Percentiles rank a stretch among this genome's conserved stretches.
Evolutionary conservation across 495 filamentous ascomycete species (phyloP).

Genomic region (Lasiosphaeria ovina): DNA sequence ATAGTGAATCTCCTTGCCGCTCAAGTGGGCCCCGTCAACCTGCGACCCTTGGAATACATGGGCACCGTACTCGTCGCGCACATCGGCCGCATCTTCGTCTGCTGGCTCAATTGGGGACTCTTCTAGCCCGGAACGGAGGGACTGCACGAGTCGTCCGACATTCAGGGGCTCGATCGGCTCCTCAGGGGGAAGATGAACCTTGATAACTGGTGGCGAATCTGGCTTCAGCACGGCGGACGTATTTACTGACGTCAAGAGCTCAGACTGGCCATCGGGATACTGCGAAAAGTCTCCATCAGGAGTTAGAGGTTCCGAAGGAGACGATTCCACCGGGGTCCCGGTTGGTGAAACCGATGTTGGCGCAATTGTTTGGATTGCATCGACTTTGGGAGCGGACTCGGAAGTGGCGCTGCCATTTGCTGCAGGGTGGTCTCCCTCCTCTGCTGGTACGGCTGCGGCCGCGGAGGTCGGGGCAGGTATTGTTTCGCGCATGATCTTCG

Average conservation of each 20-base stretch:
- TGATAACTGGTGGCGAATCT: slow-evolving; percentile 19
- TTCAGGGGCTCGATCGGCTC: slow-evolving; percentile 5
- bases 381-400: neutral
- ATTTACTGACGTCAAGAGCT: slow-evolving; percentile 11
- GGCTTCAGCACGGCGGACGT: slow-evolving; percentile 1
- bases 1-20: neutral
- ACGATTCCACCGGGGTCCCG: neutral
- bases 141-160: neutral
- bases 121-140: neutral
- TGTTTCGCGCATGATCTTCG: slow-evolving; percentile 13
- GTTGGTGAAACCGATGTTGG: slow-evolving; percentile 4
- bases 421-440: neutral
- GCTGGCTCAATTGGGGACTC: neutral
- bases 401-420: neutral
- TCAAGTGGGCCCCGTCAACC: neutral
- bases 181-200: slow-evolving; percentile 20
- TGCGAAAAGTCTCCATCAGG: slow-evolving; percentile 8
- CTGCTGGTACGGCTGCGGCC: neutral
- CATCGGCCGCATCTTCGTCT: neutral
- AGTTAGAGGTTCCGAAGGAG: neutral
- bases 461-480: neutral
- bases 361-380: neutral
- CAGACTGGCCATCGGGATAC: slow-evolving; percentile 5
- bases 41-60: slow-evolving; percentile 7
- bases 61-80: neutral